Base-by-base conservation (phyloP, 2,329 filamentous ascomycete genomes). In the Aschersonia sp. region DNA sequence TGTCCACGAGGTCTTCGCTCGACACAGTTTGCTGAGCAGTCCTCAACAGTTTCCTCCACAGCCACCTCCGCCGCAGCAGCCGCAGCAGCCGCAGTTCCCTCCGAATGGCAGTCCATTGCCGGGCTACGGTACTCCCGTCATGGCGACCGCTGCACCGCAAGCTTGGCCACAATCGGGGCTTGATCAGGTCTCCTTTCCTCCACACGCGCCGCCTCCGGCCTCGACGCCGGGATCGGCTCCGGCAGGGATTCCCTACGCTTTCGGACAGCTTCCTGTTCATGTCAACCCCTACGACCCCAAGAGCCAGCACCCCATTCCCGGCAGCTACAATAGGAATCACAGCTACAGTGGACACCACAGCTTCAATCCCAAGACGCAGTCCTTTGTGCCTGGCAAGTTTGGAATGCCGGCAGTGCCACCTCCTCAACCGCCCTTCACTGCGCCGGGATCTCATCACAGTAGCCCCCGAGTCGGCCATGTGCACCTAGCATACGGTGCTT, bases 301-400 rank as follows among this genome's bases (percentile, higher is more conserved):
- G 62, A 78, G 76, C 49, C 83, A 88, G 59, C 87, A 95, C 60
- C 85, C 87, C 5, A 80, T 94, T 49, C 86, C 87, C 11, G 87
- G 87, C 37, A 92, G 83, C 64, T 94, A 78, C 55, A 87, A 85
- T 59, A 76, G 88, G 49, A 67, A 66, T 46, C 86, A 87, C 56
- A 79, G 84, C 10, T 96, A 96, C 68, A 96, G 96, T 60, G 22
- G 22, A 22, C 22, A 22, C 46, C 86, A 87, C 56, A 79, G 84
- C 10, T 96, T 97, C 68, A 96, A 96, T 60, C 90, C 89, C 1
- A 89, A 94, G 67, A 96, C 86, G 12, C 86, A 94, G 59, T 85
- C 89, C 0, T 96, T 97, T 63, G 78, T 95, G 30, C 90, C 90
- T 44, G 63, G 66, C 14, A 60, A 77, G 51, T 22, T 22, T 22